phyloP scores from a whole-genome alignment of 805 yeast species.

The Ogataea allantospora region DNA sequence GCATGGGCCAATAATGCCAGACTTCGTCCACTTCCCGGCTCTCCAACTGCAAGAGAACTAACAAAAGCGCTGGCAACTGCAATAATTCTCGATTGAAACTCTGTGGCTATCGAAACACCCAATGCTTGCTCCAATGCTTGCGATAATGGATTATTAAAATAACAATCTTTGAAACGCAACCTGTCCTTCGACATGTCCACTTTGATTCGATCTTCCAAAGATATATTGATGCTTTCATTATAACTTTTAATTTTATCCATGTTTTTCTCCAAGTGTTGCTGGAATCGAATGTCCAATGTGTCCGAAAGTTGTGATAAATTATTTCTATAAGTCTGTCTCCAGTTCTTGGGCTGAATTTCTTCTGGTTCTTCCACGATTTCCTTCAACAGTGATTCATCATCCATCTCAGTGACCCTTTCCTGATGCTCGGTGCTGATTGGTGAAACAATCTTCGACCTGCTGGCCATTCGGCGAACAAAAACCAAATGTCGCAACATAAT shows the following conservation, averaged over 20 bases:
- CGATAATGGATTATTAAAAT: slow-evolving; percentile 15
- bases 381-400: slow-evolving; percentile 8
- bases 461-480: slow-evolving; percentile 4
- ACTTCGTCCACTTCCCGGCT: slow-evolving; percentile 33
- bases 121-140: slow-evolving; percentile 19
- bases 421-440: too few species aligned
- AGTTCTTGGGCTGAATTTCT: slow-evolving; percentile 9
- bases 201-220: slow-evolving; percentile 25
- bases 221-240: slow-evolving; percentile 19
- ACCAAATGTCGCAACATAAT: slow-evolving; percentile 5
- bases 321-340: slow-evolving; percentile 21
- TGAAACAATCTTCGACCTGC: background rate
- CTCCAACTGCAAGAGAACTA: slow-evolving; percentile 33
- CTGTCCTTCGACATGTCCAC: slow-evolving; percentile 18
- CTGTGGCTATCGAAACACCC: slow-evolving; percentile 24
- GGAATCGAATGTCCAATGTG: slow-evolving; percentile 21
- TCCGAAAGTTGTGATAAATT: slow-evolving; percentile 21
- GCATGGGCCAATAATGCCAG: slow-evolving; percentile 29
- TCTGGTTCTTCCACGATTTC: slow-evolving; percentile 10
- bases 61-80: slow-evolving; percentile 26
- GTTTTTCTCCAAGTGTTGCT: slow-evolving; percentile 21
- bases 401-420: background rate
- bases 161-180: slow-evolving; percentile 22
- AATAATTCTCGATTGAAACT: slow-evolving; percentile 30
- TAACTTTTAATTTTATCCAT: slow-evolving; percentile 27